Evolutionary conservation across 73 alveolate species (phyloP).

Genomic region (Paramecium caudatum): DNA sequence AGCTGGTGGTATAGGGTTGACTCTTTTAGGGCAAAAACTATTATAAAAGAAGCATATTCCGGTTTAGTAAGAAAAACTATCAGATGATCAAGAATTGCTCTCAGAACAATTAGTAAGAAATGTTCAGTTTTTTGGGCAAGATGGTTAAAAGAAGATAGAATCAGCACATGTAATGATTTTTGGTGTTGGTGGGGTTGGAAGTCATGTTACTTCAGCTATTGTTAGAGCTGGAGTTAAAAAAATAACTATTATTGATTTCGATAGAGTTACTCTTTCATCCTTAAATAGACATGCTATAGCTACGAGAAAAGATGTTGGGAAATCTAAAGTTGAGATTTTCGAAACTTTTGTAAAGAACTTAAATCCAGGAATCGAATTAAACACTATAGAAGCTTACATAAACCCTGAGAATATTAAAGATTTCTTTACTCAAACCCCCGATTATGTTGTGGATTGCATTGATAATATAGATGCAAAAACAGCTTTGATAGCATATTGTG

Average conservation of each 20-base stretch:
- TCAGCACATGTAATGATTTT: constrained; percentile 85
- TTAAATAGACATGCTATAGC: constrained; percentile 96
- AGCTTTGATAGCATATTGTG: constrained; percentile 85
- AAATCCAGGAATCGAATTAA: constrained; percentile 83
- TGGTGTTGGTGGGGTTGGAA: constrained; percentile 99
- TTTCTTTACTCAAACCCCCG: constrained; percentile 80
- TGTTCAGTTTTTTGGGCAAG: constrained; percentile 81
- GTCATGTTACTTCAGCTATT: constrained; percentile 86
- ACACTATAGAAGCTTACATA: constrained; percentile 80
- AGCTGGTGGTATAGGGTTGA: too few relatives aligned
- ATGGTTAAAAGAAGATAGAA: constrained; percentile 76
- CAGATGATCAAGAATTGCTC: constrained; percentile 10
- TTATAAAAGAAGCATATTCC: too few relatives aligned
- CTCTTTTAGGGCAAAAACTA: too few relatives aligned
- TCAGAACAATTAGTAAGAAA: constrained; percentile 79
- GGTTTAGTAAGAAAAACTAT: too few relatives aligned
- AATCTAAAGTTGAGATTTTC: constrained; percentile 86
- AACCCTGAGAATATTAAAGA: constrained; percentile 79
- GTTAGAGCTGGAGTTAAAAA: constrained; percentile 90
- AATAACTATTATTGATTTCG: constrained; percentile 93
- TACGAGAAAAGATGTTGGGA: constrained; percentile 89
- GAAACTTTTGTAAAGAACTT: constrained; percentile 79
- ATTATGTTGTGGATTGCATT: constrained; percentile 91
- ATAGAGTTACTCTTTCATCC: constrained; percentile 94
- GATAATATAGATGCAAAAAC: constrained; percentile 91